Evolutionary conservation across 2,329 filamentous ascomycete genomes (phyloP).

Genomic region (Beauveria scarabaeidicola): DNA sequence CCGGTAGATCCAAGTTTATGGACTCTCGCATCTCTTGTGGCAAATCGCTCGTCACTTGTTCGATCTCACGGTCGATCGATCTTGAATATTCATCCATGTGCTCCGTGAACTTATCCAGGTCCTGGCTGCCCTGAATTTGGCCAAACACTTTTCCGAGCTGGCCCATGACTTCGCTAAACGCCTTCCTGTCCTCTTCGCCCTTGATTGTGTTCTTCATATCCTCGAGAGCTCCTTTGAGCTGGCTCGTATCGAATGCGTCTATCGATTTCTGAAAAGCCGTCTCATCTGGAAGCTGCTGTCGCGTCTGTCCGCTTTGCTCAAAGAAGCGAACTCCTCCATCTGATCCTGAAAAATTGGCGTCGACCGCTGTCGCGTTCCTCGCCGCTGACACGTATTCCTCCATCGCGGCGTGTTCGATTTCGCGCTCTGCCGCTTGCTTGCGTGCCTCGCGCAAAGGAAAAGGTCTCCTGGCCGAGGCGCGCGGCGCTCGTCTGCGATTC

Average conservation of each 20-base stretch:
- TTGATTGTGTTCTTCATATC: slow-evolving; percentile 31
- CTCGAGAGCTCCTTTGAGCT: slow-evolving; percentile 27
- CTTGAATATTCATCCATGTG: slow-evolving; percentile 27
- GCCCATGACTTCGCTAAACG: slow-evolving; percentile 27
- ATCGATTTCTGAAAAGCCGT: slow-evolving; percentile 34
- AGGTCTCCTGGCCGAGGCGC: slow-evolving; percentile 9
- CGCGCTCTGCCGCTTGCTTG: neutral
- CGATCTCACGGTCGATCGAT: slow-evolving; percentile 28
- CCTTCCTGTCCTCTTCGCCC: slow-evolving; percentile 24
- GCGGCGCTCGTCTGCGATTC: slow-evolving; percentile 15
- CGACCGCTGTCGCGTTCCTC: neutral
- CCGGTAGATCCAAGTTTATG: slow-evolving; percentile 17
- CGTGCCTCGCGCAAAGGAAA: neutral
- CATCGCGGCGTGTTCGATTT: neutral
- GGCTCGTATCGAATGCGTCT: slow-evolving; percentile 26
- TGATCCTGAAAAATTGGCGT: neutral
- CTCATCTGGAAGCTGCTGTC: slow-evolving; percentile 30
- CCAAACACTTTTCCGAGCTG: slow-evolving; percentile 24
- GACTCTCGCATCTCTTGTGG: slow-evolving; percentile 22
- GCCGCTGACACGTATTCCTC: neutral
- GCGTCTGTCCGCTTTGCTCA: slow-evolving; percentile 33
- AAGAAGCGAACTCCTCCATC: slow-evolving; percentile 36
- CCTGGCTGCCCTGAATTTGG: slow-evolving; percentile 23
- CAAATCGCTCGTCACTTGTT: slow-evolving; percentile 22
- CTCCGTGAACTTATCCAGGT: slow-evolving; percentile 27